Percentiles rank a stretch among this genome's conserved stretches.
Evolutionary conservation across 306 rosid genomes (phyloP).

Genomic region (Quercus cerris): DNA sequence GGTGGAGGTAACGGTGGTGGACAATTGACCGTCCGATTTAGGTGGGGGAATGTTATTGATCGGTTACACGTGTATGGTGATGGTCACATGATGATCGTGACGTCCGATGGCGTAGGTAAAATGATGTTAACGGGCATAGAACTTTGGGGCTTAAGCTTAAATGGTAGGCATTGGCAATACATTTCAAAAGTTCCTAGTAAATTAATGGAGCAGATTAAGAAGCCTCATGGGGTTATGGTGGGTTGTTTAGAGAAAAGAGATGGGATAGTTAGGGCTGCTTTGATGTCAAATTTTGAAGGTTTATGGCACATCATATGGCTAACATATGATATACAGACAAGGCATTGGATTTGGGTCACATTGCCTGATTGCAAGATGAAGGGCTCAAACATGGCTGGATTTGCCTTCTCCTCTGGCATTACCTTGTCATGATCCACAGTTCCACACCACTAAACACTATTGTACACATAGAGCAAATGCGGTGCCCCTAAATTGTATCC

Average conservation of each 20-base stretch:
- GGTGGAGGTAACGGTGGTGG: neutral
- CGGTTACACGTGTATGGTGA: constrained; percentile 62
- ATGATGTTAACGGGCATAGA: constrained; percentile 48
- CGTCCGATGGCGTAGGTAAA: constrained; percentile 25
- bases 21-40: constrained; percentile 33
- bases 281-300: constrained; percentile 56
- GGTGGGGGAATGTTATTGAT: constrained; percentile 41
- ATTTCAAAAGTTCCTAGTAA: constrained; percentile 25
- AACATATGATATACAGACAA: constrained; percentile 23
- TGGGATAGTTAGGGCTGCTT: constrained; percentile 33
- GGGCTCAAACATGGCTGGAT: constrained; percentile 62
- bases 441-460: neutral
- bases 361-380: constrained; percentile 64
- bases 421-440: constrained; percentile 24
- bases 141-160: constrained; percentile 42
- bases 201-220: constrained; percentile 33
- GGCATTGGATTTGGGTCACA: constrained; percentile 40
- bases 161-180: constrained; percentile 44
- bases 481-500: too few species aligned
- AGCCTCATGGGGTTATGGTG: constrained; percentile 59
- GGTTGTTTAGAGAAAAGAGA: constrained; percentile 59
- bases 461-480: too few species aligned
- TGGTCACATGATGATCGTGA: constrained; percentile 60
- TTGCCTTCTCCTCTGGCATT: constrained; percentile 58
- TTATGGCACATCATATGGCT: constrained; percentile 58